phyloP scores from a whole-genome alignment of 306 rosid genomes.

The Cucumis hystrix region DNA sequence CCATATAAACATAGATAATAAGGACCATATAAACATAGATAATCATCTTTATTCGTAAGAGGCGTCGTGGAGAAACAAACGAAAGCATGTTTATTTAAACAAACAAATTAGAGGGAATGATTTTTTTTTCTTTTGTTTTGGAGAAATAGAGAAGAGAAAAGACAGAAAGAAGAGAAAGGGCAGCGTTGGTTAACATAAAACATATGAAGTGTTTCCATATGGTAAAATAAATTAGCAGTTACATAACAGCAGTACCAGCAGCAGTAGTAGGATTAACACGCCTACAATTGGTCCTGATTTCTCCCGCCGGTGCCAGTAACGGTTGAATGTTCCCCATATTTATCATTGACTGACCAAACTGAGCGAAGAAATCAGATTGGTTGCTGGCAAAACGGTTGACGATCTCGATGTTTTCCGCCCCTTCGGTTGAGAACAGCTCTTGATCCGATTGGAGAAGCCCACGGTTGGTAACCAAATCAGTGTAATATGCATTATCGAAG shows the following conservation, averaged over 20 bases:
- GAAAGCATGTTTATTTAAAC: too few species aligned
- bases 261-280: conserved; percentile 8
- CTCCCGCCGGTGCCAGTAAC: conserved; percentile 19
- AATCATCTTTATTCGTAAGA: too few species aligned
- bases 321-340: conserved; percentile 26
- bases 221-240: not conserved
- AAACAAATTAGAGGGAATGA: too few species aligned
- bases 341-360: conserved; percentile 27
- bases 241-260: not conserved
- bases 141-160: too few species aligned
- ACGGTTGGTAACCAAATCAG: conserved; percentile 9
- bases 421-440: conserved; percentile 22
- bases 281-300: conserved; percentile 26
- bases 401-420: conserved; percentile 13
- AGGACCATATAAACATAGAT: too few species aligned
- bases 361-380: conserved; percentile 22
- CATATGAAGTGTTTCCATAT: too few species aligned
- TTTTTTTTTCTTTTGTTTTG: too few species aligned
- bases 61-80: too few species aligned
- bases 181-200: too few species aligned
- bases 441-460: conserved; percentile 39
- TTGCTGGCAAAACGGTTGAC: conserved; percentile 19
- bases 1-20: too few species aligned
- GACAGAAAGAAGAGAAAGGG: too few species aligned
- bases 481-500: conserved; percentile 30